Base-by-base conservation (phyloP, 148 eudicot species). In the Diospyros lotus region DNA sequence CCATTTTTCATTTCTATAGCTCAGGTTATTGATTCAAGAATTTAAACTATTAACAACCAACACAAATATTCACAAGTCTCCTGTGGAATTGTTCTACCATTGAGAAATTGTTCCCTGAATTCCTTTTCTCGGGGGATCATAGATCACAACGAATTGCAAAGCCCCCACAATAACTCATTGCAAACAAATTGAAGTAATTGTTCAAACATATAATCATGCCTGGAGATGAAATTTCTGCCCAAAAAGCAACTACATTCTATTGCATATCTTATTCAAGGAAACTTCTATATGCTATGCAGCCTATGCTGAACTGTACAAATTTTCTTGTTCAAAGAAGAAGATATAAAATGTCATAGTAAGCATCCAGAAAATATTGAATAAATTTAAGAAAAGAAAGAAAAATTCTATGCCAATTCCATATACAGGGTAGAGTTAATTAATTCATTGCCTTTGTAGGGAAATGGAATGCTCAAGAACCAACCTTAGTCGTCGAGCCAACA, bases 381-480 rank as follows among this genome's bases (percentile, higher is more conserved):
- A 62, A 52, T 13, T 60, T 4, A 14, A 42, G 12, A 28, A 58
- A 11, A 42, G 8, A 11, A 61, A 61, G 46, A 12, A 40, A 5
- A 44, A 66, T 17, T 61, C 40, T 43, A 6, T n/a, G 70, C 42
- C 41, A 55, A 64, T 66, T 65, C 71, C 71, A 65, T 75, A 12
- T 65, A 64, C 71, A 75, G 55, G 28, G 63, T n/a, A 65, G 64
- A 42, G 28, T 28, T 28, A 0, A 28, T 43, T n/a, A 11, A 75
- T 42, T 70, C 75, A 71, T 71, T 61, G 80, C 71, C 44, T 64
- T 3, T 64, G 64, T 1, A 77, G 64, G n/a, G 82, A 82, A 68
- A 77, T 54, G n/a, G 82, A 82, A 68, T 80, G 44, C 77, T 85
- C 87, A 43, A 79, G 68, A 9, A 85, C 75, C 77, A 85, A 77